A percentile compares a stretch with the other conserved stretches of the same genome.
phyloP scores from a whole-genome alignment of 2,329 filamentous ascomycete species.

The Dactylellina sp. region DNA sequence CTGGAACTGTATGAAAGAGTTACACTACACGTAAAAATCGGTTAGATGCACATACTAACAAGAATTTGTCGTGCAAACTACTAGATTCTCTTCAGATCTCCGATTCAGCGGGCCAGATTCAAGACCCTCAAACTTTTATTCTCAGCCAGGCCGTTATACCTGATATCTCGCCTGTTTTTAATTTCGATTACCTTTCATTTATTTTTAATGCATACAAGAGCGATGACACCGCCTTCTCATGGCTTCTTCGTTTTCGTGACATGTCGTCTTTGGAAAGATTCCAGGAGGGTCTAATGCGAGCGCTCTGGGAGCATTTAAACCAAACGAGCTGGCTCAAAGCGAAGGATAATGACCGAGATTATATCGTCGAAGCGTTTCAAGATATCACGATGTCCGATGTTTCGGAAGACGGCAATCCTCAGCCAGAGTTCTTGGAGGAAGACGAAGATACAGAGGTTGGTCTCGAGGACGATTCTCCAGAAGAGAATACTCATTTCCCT shows the following conservation, averaged over 20 bases:
- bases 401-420: constrained; percentile 64
- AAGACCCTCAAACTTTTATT: constrained; percentile 71
- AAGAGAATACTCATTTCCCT: constrained; percentile 77
- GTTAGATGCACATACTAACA: neutral
- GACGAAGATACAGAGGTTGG: constrained; percentile 71
- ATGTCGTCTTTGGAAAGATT: constrained; percentile 83
- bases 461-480: constrained; percentile 76
- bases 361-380: constrained; percentile 94
- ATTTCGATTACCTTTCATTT: constrained; percentile 98
- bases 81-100: constrained; percentile 28
- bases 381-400: constrained; percentile 92
- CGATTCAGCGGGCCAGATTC: constrained; percentile 62
- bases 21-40: neutral
- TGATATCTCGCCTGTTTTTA: constrained; percentile 98
- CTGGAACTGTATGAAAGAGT: constrained; percentile 74
- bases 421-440: constrained; percentile 67
- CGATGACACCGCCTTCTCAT: constrained; percentile 92
- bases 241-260: constrained; percentile 92
- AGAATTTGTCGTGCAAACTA: neutral
- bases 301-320: constrained; percentile 95
- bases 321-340: constrained; percentile 93
- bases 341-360: constrained; percentile 91
- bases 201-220: constrained; percentile 94
- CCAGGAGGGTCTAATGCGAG: constrained; percentile 93
- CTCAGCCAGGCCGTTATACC: constrained; percentile 86